phyloP scores from a whole-genome alignment of 768 basidiomycete genomes.

The Nidula microcarpa region DNA sequence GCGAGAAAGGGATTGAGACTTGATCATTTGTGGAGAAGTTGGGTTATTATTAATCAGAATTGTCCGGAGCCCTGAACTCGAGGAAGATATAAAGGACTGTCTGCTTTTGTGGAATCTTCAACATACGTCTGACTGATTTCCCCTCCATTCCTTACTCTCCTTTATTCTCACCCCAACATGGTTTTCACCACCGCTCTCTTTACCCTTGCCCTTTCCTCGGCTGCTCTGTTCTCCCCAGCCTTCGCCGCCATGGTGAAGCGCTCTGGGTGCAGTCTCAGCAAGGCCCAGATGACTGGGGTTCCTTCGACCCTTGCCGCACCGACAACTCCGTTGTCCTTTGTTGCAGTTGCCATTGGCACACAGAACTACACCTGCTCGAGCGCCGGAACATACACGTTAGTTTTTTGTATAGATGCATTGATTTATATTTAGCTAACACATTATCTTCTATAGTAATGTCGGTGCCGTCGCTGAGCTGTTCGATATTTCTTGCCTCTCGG shows the following conservation, averaged over 20 bases:
- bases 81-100: too few species aligned
- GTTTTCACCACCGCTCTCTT: not conserved
- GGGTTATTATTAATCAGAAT: too few species aligned
- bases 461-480: conserved; percentile 51
- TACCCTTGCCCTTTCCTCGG: not conserved
- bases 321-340: conserved; percentile 27
- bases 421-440: not conserved
- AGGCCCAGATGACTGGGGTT: conserved; percentile 14
- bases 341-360: conserved; percentile 44
- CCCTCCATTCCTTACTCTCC: not conserved
- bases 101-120: too few species aligned
- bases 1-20: too few species aligned
- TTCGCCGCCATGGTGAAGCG: not conserved
- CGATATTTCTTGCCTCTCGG: conserved; percentile 48
- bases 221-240: not conserved
- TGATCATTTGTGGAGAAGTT: too few species aligned
- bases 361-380: conserved; percentile 54
- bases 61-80: too few species aligned
- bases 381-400: conserved; percentile 45
- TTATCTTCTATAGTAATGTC: conserved; percentile 25
- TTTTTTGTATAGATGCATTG: not conserved
- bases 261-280: conserved; percentile 18
- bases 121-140: not conserved
- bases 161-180: not conserved
- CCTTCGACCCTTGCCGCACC: conserved; percentile 31